These are phyloP conservation scores for Dioscorea cayenensis DNA, from an alignment of 116 monocot species.

Conservation along the genomic window DNA sequence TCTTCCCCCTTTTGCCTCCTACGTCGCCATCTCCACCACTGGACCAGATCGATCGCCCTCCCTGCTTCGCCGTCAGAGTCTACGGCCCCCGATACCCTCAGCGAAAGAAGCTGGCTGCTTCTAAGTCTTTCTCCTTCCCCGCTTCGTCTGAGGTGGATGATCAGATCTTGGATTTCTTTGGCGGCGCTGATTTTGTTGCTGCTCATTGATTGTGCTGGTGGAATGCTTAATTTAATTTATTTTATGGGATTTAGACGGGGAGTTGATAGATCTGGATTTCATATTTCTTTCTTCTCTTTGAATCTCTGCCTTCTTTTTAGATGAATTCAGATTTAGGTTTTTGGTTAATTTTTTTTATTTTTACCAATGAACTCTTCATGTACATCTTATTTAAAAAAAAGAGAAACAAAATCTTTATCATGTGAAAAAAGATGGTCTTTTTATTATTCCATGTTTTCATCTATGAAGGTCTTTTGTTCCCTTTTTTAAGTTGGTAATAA, in stretches of 20 bases:
- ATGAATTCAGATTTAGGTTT: neutral
- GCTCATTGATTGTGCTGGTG: constrained; percentile 15
- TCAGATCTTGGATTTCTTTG: constrained; percentile 5
- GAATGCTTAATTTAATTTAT: neutral
- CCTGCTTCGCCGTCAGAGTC: constrained; percentile 18
- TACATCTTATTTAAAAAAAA: neutral
- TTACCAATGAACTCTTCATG: neutral
- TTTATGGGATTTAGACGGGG: neutral
- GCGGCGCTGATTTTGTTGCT: constrained; percentile 9
- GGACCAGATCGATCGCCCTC: constrained; percentile 13
- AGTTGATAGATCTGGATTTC: neutral
- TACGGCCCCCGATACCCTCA: constrained; percentile 22
- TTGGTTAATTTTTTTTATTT: neutral
- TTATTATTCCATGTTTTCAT: neutral
- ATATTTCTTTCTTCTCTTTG: neutral
- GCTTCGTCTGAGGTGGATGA: constrained; percentile 1
- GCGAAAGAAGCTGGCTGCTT: constrained; percentile 20
- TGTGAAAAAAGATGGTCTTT: neutral
- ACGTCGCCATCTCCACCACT: neutral
- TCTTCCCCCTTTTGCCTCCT: neutral
- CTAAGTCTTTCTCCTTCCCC: constrained; percentile 12
- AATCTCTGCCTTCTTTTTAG: neutral
- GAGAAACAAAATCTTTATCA: neutral
- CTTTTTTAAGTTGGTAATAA: neutral
- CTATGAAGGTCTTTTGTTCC: neutral